Evolutionary conservation across 225 moss, liverwort and hornwort genomes (phyloP).

Genomic region (Sphagnum tenellum): DNA sequence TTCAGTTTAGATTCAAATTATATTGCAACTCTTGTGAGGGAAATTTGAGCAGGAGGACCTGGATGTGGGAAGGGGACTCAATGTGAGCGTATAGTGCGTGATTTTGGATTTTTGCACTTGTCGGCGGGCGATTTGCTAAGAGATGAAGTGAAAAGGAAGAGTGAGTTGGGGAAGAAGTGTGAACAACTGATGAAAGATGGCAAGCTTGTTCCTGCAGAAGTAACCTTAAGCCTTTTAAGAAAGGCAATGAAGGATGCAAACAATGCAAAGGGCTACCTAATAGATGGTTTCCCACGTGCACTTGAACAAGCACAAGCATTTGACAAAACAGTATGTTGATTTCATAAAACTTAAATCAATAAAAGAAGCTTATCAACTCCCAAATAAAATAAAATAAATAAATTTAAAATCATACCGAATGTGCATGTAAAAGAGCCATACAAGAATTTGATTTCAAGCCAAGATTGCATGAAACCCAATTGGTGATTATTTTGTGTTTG

Average conservation of each 20-base stretch:
- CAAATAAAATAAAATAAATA: too few species aligned
- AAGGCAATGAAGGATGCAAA: constrained; percentile 33
- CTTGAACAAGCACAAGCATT: constrained; percentile 78
- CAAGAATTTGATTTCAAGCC: too few species aligned
- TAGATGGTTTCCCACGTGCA: constrained; percentile 79
- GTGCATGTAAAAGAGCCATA: too few species aligned
- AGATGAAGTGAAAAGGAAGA: constrained; percentile 39
- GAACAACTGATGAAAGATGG: constrained; percentile 59
- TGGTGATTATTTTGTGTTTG: not conserved
- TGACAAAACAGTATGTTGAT: constrained; percentile 40
- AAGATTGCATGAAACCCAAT: not conserved
- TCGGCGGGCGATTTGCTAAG: constrained; percentile 61
- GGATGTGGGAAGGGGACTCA: constrained; percentile 89
- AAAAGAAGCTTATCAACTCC: too few species aligned
- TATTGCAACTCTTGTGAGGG: not conserved
- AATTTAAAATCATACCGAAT: too few species aligned
- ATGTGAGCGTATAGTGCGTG: constrained; percentile 40
- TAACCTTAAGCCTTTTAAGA: constrained; percentile 33
- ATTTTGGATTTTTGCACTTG: constrained; percentile 72
- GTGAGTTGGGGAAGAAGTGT: constrained; percentile 38
- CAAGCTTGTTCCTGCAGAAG: constrained; percentile 51
- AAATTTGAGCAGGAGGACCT: constrained; percentile 48
- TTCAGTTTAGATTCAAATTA: not conserved
- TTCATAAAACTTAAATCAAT: not conserved
- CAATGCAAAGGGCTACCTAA: constrained; percentile 22